Conservation (phyloP, 1,139 yeast genomes). For the Groenewaldozyma auringiensis region DNA sequence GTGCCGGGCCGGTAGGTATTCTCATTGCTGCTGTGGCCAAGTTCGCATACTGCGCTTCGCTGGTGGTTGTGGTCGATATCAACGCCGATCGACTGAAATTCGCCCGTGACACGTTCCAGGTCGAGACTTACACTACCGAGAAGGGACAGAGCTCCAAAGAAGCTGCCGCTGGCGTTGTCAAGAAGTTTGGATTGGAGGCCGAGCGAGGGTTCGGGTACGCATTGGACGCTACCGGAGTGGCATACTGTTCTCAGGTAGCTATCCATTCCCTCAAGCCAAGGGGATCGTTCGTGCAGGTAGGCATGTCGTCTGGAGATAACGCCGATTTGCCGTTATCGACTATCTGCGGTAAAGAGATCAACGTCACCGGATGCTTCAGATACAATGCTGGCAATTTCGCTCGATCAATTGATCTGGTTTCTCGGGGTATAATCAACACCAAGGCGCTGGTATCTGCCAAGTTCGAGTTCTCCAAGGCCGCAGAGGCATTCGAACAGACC, state of each 20-base stretch:
- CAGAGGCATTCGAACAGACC: constrained; percentile 69
- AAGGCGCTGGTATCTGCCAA: constrained; percentile 69
- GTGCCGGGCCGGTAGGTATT: constrained; percentile 91
- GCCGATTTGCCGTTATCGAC: constrained; percentile 67
- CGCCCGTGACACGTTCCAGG: constrained; percentile 17
- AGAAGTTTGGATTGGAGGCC: constrained; percentile 35
- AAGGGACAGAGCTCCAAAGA: constrained; percentile 26
- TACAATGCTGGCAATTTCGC: constrained; percentile 74
- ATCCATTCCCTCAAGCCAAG: constrained; percentile 50
- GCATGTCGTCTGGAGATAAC: constrained; percentile 50
- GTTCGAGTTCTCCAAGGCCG: constrained; percentile 64
- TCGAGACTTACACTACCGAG: constrained; percentile 14
- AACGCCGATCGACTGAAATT: constrained; percentile 16
- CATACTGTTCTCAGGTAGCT: constrained; percentile 57
- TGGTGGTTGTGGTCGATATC: constrained; percentile 52
- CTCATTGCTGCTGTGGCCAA: constrained; percentile 68
- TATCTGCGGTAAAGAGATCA: constrained; percentile 60
- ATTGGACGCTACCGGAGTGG: constrained; percentile 64
- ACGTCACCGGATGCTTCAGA: constrained; percentile 71
- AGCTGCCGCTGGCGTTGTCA: constrained; percentile 36
- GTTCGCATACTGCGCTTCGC: constrained; percentile 64
- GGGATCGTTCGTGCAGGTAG: constrained; percentile 66
- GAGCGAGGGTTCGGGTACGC: constrained; percentile 37
- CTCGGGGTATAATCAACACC: constrained; percentile 53
- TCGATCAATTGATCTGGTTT: constrained; percentile 59